Conservation (phyloP, 176 grass and related monocot species). For the Canna indica region DNA sequence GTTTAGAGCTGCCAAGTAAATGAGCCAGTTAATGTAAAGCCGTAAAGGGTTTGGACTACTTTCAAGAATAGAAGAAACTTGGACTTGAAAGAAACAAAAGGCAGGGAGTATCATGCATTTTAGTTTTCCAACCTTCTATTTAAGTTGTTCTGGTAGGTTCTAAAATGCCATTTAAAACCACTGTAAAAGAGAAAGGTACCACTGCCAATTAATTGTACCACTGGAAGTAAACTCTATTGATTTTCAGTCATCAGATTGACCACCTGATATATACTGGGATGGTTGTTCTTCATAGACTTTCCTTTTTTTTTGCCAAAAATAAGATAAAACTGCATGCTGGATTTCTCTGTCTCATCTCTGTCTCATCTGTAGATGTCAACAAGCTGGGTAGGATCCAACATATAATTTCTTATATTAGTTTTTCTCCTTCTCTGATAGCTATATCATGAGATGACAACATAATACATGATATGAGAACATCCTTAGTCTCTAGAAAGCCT, state of each 20-base stretch:
- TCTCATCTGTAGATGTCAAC: too few species aligned
- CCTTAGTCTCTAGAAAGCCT: too few species aligned
- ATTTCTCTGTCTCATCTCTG: too few species aligned
- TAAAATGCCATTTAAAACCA: not conserved
- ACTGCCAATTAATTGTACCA: not conserved
- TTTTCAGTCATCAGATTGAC: not conserved
- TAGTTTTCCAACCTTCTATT: not conserved
- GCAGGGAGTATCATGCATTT: too few species aligned
- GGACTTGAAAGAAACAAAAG: not conserved
- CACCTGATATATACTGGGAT: too few species aligned
- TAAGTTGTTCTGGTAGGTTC: not conserved
- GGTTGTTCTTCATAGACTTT: too few species aligned
- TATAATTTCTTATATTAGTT: too few species aligned
- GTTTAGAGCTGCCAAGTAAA: not conserved
- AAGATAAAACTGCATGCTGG: too few species aligned
- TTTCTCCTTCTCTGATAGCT: too few species aligned
- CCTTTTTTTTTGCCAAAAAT: not conserved
- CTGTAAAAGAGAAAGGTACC: not conserved
- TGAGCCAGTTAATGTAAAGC: not conserved
- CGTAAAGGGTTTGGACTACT: not conserved
- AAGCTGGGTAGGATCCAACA: too few species aligned
- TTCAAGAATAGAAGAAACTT: not conserved
- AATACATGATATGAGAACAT: too few species aligned
- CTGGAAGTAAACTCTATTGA: not conserved
- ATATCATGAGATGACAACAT: too few species aligned